phyloP scores from a whole-genome alignment of 2,329 filamentous ascomycete genomes.

The Cryphonectria carpinicola region DNA sequence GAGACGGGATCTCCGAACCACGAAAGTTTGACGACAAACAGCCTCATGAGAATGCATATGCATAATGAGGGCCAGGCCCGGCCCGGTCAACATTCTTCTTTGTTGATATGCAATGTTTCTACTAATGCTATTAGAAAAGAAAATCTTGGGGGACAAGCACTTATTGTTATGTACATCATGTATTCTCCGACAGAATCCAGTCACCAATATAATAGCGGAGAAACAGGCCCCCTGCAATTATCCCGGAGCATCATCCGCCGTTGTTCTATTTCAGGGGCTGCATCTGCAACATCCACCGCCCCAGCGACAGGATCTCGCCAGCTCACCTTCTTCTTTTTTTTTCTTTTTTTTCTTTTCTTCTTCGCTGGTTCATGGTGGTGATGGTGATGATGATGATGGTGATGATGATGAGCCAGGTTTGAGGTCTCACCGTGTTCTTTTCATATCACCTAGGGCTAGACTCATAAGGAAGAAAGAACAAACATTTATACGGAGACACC shows the following conservation, averaged over 20 bases:
- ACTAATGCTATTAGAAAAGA: too few relatives aligned
- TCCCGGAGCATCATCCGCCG: constrained; percentile 24
- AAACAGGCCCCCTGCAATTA: constrained; percentile 13
- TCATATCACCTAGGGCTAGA: not conserved
- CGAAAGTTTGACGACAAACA: not conserved
- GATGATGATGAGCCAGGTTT: not conserved
- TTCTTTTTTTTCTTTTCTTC: not conserved
- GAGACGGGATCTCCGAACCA: constrained; percentile 8
- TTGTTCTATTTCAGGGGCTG: constrained; percentile 25
- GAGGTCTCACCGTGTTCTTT: too few relatives aligned
- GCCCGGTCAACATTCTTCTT: not conserved
- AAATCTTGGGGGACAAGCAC: not conserved
- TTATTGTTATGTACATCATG: not conserved
- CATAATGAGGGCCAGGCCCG: not conserved
- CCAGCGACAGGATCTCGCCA: constrained; percentile 4
- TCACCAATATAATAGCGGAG: not conserved
- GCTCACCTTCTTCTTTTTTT: not conserved
- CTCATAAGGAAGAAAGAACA: not conserved
- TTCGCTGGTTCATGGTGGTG: not conserved
- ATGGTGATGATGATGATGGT: not conserved
- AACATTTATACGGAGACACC: not conserved
- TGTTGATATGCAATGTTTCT: not conserved
- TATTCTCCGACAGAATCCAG: not conserved
- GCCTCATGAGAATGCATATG: not conserved
- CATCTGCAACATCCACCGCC: constrained; percentile 21